Conservation (phyloP, 2,329 filamentous ascomycete species). For the Aspergillus sp. region DNA sequence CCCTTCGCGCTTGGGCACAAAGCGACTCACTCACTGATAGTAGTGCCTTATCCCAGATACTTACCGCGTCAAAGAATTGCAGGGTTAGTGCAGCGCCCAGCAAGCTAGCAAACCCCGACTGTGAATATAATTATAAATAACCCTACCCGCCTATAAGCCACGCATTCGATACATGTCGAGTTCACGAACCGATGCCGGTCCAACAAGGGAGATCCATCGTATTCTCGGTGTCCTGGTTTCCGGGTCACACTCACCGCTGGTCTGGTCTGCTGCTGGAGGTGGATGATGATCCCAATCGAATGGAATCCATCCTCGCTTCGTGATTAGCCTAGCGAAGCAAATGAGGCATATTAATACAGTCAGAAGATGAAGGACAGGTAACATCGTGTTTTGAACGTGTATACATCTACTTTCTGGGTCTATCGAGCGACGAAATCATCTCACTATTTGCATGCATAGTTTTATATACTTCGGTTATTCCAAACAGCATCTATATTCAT, state of each 20-base stretch:
- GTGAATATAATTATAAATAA: background rate
- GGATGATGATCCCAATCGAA: background rate
- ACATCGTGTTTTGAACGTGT: too few species aligned
- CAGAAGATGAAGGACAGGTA: too few species aligned
- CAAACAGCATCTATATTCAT: too few species aligned
- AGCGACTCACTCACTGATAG: background rate
- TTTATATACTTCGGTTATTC: too few species aligned
- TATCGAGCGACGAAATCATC: too few species aligned
- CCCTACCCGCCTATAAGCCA: background rate
- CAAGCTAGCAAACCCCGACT: background rate
- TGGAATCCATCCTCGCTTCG: background rate
- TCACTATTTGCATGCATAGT: too few species aligned
- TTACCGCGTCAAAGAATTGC: background rate
- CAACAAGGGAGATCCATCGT: background rate
- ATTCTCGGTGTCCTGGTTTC: background rate
- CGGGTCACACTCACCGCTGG: background rate
- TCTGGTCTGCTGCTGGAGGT: background rate
- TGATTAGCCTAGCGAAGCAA: background rate
- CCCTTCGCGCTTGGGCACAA: constrained; percentile 1
- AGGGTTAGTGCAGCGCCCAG: background rate
- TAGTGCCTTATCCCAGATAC: constrained; percentile 1
- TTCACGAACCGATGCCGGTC: background rate
- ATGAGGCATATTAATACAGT: background rate
- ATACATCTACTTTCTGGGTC: too few species aligned
- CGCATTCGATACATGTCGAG: background rate